Evolutionary conservation across 345 rosid species (phyloP), one percentile per base, ranked within the genome.

Genomic region (Populus simonii): DNA sequence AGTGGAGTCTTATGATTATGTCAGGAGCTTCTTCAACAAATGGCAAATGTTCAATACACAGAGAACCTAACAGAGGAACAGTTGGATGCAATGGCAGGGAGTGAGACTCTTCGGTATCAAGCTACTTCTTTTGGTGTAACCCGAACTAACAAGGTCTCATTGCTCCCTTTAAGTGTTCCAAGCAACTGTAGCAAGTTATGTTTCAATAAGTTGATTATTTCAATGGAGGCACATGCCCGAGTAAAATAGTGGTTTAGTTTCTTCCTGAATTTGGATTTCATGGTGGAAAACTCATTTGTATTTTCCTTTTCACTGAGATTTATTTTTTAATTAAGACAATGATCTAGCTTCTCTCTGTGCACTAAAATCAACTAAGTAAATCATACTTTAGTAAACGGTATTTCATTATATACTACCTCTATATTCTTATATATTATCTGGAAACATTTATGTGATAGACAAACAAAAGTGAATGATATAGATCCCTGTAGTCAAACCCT

Each of bases 41-140:
- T 96, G 99, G 99, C 99, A 78, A 96, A 94, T 86, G 98, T 94
- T 71, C 99, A 92, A 79, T 96, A 92, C 86, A 96, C 94, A 2
- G 98, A 96, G 85, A 96, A 96, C 86, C 87, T 96, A 78, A 96
- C 99, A 16, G 98, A 92, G 87, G 99, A 96, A 75, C 99, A 96
- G 85, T 87, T 96, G 88, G 98, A 94, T 87, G 92, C 99, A 76
- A 96, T 94, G 99, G 99, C 99, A 27, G 99, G 99, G 71, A 90
- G 99, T 86, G 99, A 96, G 83, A 94, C 97, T 49, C 94, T 96
- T 57, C 95, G 98, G 29, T 92, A 89, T 82, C 98, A 92, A 80
- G 98, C 96, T 76, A 94, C 99, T 75, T 94, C 98, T 8, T 92
- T 91, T 87, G 97, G 97, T 75, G 84, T 89, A 80, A 84, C 98